phyloP scores from a whole-genome alignment of 805 yeast genomes.

The Spathaspora boniae region DNA sequence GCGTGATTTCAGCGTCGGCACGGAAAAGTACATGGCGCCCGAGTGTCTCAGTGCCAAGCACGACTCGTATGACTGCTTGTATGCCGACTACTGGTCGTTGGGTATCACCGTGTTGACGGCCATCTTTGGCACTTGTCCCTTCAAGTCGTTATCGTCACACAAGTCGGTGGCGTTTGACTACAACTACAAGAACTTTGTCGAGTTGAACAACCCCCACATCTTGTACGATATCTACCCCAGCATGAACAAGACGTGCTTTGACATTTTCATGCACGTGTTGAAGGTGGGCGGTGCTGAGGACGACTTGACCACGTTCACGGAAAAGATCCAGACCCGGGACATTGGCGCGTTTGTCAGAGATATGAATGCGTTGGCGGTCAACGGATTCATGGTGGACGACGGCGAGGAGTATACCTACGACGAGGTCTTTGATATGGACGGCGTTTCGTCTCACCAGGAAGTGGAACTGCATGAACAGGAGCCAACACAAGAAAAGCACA shows the following conservation, averaged over 20 bases:
- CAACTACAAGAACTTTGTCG: slow-evolving; percentile 42
- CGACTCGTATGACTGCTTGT: slow-evolving; percentile 29
- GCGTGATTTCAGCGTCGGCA: slow-evolving; percentile 45
- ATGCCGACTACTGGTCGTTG: slow-evolving; percentile 54
- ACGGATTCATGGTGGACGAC: slow-evolving; percentile 30
- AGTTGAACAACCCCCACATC: slow-evolving; percentile 33
- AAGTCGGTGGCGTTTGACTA: slow-evolving; percentile 29
- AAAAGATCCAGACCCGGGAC: slow-evolving; percentile 29
- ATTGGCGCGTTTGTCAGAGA: slow-evolving; percentile 30
- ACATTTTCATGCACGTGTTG: slow-evolving; percentile 40
- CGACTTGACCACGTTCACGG: slow-evolving; percentile 18
- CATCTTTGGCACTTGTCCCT: slow-evolving; percentile 52
- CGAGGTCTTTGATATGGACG: slow-evolving; percentile 35
- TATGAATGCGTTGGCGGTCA: slow-evolving; percentile 24
- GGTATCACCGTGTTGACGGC: slow-evolving; percentile 50
- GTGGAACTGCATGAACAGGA: not conserved
- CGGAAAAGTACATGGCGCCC: slow-evolving; percentile 61
- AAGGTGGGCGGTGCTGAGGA: slow-evolving; percentile 35
- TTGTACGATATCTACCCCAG: slow-evolving; percentile 49
- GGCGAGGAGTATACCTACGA: slow-evolving; percentile 8
- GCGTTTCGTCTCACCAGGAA: slow-evolving; percentile 13
- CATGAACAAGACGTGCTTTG: slow-evolving; percentile 41
- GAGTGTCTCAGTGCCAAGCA: slow-evolving; percentile 33
- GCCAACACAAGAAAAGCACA: not conserved
- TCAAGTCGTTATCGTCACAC: slow-evolving; percentile 30